Base-by-base conservation (phyloP, 2,329 filamentous ascomycete genomes). In the Zymoseptoria brevis region DNA sequence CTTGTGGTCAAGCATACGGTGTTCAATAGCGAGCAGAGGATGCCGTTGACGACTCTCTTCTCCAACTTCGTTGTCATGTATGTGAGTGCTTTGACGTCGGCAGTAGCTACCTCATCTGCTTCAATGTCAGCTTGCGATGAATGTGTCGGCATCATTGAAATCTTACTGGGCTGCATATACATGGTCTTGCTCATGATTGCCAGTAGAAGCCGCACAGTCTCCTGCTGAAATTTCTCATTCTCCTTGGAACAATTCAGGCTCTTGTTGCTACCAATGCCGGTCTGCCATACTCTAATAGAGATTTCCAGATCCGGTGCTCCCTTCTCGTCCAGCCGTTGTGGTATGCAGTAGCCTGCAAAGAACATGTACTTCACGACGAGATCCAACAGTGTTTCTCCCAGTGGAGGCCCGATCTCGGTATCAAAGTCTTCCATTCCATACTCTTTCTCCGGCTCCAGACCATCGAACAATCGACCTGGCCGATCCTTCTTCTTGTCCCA, bases 271-370 rank as follows among this genome's bases (percentile, higher is more conserved):
- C 94, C 94, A 29, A 99, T 93, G 53, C 94, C 94, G 71, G 90
- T 97, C 76, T 96, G 91, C 94, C 94, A 99, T 72, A 99, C 97
- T 57, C 90, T 88, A 75, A 94, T 96, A 7, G 87, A 88, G 58
- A 96, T 88, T 73, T 94, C 66, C 19, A 64, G 58, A 29, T 69
- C 66, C 3, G 67, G 62, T 8, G 57, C 58, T 8, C 67, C 68
- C n/a, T 68, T 54, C 2, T 60, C 63, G 50, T 67, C 62, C n/a
- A 65, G 30, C 57, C 64, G 65, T 50, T 60, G 64, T 8, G 93
- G 89, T 16, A 96, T 82, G 0, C 93, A 96, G 69, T 99, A 88
- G 57, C 91, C 89, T 8, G 88, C 87, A 73, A 90, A 96, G 81
- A 99, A 99, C 50, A 97, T 81, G 56, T 97, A 77, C 70, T 96